These are phyloP conservation scores for Curvularia verruculosa DNA, from an alignment of 2,329 filamentous ascomycete genomes.

Conservation along the genomic window DNA sequence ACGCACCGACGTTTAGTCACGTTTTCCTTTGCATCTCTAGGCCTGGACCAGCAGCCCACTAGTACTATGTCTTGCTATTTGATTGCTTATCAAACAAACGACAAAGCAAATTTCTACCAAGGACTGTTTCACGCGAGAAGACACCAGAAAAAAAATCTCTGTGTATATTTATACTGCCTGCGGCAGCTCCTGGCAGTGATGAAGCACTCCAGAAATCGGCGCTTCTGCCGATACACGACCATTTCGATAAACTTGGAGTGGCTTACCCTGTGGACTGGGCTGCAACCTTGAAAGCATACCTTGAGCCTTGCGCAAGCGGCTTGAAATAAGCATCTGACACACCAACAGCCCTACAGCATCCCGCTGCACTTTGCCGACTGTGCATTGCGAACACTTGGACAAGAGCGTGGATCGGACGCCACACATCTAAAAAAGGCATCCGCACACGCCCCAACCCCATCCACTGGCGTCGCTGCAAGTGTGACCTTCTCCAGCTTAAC, in stretches of 20 bases:
- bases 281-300: slow-evolving; percentile 14
- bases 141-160: slow-evolving; percentile 12
- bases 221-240: neutral
- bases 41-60: slow-evolving; percentile 17
- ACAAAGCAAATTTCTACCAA: slow-evolving; percentile 23
- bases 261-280: slow-evolving; percentile 5
- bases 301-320: slow-evolving; percentile 37
- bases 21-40: slow-evolving; percentile 22
- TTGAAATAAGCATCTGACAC: slow-evolving; percentile 49
- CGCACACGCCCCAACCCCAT: slow-evolving; percentile 22
- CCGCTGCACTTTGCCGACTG: slow-evolving; percentile 26
- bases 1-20: slow-evolving; percentile 16
- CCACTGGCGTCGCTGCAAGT: slow-evolving; percentile 27
- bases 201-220: neutral
- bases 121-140: slow-evolving; percentile 15
- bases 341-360: slow-evolving; percentile 40
- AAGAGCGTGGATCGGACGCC: slow-evolving; percentile 30
- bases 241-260: neutral
- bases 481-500: slow-evolving; percentile 23
- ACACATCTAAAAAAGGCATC: slow-evolving; percentile 39
- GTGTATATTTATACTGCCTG: slow-evolving; percentile 19
- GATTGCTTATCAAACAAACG: slow-evolving; percentile 37
- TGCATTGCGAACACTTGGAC: slow-evolving; percentile 21
- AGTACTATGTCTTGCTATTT: slow-evolving; percentile 28
- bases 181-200: neutral